phyloP scores from a whole-genome alignment of 495 filamentous ascomycete species.

The Parathielavia hyrcaniae region DNA sequence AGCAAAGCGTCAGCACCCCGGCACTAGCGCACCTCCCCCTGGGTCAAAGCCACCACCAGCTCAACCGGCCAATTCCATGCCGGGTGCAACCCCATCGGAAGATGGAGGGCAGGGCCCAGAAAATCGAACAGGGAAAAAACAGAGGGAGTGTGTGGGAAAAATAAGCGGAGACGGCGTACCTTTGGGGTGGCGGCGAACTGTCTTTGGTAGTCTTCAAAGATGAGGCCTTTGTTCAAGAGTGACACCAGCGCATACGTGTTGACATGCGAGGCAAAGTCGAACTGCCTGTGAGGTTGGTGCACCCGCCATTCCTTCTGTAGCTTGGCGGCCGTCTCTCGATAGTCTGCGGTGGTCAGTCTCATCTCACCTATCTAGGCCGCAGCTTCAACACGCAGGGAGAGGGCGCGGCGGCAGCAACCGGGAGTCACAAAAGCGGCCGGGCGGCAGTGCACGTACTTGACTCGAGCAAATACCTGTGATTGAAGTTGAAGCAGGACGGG shows the following conservation, averaged over 20 bases:
- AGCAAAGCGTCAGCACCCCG: slow-evolving; percentile 41
- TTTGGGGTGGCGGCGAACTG: slow-evolving; percentile 48
- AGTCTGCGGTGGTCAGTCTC: slow-evolving; percentile 44
- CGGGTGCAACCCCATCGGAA: slow-evolving; percentile 17
- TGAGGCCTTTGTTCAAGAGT: slow-evolving; percentile 69
- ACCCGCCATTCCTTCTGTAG: slow-evolving; percentile 76
- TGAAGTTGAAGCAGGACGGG: slow-evolving; percentile 19
- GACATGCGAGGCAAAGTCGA: slow-evolving; percentile 71
- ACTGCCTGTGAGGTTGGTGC: slow-evolving; percentile 59
- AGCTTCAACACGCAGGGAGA: not conserved
- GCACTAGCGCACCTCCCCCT: slow-evolving; percentile 23
- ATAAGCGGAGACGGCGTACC: slow-evolving; percentile 20
- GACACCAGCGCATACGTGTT: slow-evolving; percentile 67
- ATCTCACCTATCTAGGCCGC: not conserved
- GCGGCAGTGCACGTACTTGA: slow-evolving; percentile 58
- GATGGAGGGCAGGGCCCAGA: slow-evolving; percentile 7
- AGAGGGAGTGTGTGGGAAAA: slow-evolving; percentile 6
- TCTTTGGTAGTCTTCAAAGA: slow-evolving; percentile 58
- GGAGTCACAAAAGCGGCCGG: slow-evolving; percentile 17
- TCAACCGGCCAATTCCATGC: slow-evolving; percentile 23
- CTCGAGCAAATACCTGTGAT: slow-evolving; percentile 76
- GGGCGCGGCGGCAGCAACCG: slow-evolving; percentile 4
- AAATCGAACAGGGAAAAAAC: slow-evolving; percentile 1
- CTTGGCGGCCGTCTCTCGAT: slow-evolving; percentile 68
- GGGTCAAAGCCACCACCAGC: slow-evolving; percentile 19